These are phyloP conservation scores for Ceratocystis albifundus DNA, from an alignment of 2,329 filamentous ascomycete genomes.

Conservation along the genomic window DNA sequence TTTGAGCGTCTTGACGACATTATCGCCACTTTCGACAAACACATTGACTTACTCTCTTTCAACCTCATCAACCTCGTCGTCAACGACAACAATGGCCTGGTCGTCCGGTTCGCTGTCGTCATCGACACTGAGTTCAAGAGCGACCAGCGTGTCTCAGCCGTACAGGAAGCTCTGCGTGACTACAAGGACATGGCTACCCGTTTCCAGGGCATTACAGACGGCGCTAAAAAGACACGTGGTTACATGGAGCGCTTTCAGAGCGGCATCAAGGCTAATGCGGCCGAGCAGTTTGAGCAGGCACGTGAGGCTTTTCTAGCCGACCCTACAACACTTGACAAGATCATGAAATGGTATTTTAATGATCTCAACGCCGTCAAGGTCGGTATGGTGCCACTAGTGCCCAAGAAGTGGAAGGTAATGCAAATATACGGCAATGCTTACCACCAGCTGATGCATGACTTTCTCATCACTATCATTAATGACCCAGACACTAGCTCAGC, in stretches of 20 bases:
- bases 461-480: slow-evolving; percentile 70
- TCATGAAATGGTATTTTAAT: slow-evolving; percentile 93
- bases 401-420: slow-evolving; percentile 93
- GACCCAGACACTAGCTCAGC: slow-evolving; percentile 73
- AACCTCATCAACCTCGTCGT: slow-evolving; percentile 82
- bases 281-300: slow-evolving; percentile 60
- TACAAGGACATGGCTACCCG: slow-evolving; percentile 88
- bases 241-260: slow-evolving; percentile 94
- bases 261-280: slow-evolving; percentile 61
- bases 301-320: slow-evolving; percentile 71
- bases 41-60: slow-evolving; percentile 76
- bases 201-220: slow-evolving; percentile 91
- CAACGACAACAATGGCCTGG: slow-evolving; percentile 73
- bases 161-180: slow-evolving; percentile 90
- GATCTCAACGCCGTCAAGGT: slow-evolving; percentile 89
- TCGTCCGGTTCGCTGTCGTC: slow-evolving; percentile 82
- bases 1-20: slow-evolving; percentile 77
- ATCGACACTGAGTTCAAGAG: slow-evolving; percentile 96
- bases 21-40: slow-evolving; percentile 91
- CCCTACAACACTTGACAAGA: slow-evolving; percentile 71
- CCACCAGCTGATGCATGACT: slow-evolving; percentile 91
- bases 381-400: slow-evolving; percentile 84
- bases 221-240: slow-evolving; percentile 79
- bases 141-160: slow-evolving; percentile 76
- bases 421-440: slow-evolving; percentile 84